Evolutionary conservation across 2,329 filamentous ascomycete species (phyloP), one percentile per base, ranked within the genome.

Genomic region (Pseudohalonectria lignicola): DNA sequence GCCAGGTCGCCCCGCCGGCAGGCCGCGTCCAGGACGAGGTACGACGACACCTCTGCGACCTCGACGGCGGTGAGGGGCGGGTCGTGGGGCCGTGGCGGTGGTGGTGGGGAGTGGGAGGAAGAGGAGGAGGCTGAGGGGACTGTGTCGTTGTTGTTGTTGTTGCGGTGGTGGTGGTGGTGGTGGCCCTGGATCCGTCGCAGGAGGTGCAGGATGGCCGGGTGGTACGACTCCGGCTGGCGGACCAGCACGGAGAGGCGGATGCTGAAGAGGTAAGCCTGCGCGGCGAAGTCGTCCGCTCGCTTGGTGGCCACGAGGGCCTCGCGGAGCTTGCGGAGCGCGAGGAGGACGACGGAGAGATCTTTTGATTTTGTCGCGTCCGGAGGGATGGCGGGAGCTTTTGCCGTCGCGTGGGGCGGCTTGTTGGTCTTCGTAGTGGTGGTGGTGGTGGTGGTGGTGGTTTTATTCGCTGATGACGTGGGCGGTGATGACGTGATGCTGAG

Each of bases 241-340:
- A 82, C 77, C 25, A 94, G 73, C 44, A 98, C 80, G 18, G 84
- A 79, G 19, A 88, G 70, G 39, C 88, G 82, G 49, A 94, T 85
- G 50, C 85, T 86, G 66, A 96, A 96, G 44, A 94, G 77, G 60
- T 96, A 94, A 13, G 80, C 85, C 48, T 87, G 79, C n/a, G 83
- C 77, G 1, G 90, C 80, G 59, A 98, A 98, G 37, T 75, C 67
- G 53, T 94, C 84, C 26, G 70, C 66, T 16, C 88, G 77, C 38
- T 78, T 76, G 8, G 83, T 79, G 11, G 85, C 85, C 3, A 94
- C 76, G 34, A 96, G 80, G 18, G 82, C 88, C 64, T 98, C 92
- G 40, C 92, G 79, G 23, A 98, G 74, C 57, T 95, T 96, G 44
- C 92, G 80, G 54, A 96, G 79, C 3, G 90, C 85, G 50, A 84